A percentile compares a stretch with the other conserved stretches of the same genome.
Evolutionary conservation across 192 early-diverging fungal species (phyloP).

Genomic region (Coemansia sp.): DNA sequence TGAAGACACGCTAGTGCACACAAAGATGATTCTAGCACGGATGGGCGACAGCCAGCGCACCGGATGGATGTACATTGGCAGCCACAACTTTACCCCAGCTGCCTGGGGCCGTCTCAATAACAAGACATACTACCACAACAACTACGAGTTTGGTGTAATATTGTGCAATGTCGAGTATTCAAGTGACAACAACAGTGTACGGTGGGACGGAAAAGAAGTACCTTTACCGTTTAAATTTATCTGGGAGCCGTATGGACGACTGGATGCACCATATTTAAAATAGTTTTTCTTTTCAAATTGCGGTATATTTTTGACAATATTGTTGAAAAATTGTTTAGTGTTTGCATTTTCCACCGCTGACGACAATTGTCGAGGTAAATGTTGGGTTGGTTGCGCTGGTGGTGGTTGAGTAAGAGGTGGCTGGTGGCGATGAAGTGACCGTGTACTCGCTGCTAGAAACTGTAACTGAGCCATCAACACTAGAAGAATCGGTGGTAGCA

Average conservation of each 20-base stretch:
- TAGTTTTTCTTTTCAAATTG: background rate
- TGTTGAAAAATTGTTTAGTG: no score
- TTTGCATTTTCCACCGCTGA: no score
- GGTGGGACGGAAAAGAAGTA: conserved; percentile 7
- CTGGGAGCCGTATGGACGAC: conserved; percentile 13
- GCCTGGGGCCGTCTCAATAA: conserved; percentile 25
- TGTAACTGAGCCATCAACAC: no score
- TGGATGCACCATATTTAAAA: conserved; percentile 3
- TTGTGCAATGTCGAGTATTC: conserved; percentile 1
- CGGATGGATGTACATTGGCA: conserved; percentile 40
- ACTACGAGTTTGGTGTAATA: conserved; percentile 40
- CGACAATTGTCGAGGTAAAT: no score
- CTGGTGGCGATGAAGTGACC: no score
- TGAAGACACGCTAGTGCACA: conserved; percentile 18
- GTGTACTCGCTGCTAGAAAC: no score
- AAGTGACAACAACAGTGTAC: background rate
- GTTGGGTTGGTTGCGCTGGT: no score
- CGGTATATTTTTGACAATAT: background rate
- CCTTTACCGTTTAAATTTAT: conserved; percentile 19
- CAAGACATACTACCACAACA: conserved; percentile 19
- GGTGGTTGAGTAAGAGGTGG: no score
- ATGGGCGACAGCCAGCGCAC: conserved; percentile 7
- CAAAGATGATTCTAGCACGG: conserved; percentile 28
- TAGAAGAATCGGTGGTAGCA: no score
- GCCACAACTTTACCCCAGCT: conserved; percentile 38